phyloP scores from a whole-genome alignment of 306 rosid species.

The Cercis canadensis region DNA sequence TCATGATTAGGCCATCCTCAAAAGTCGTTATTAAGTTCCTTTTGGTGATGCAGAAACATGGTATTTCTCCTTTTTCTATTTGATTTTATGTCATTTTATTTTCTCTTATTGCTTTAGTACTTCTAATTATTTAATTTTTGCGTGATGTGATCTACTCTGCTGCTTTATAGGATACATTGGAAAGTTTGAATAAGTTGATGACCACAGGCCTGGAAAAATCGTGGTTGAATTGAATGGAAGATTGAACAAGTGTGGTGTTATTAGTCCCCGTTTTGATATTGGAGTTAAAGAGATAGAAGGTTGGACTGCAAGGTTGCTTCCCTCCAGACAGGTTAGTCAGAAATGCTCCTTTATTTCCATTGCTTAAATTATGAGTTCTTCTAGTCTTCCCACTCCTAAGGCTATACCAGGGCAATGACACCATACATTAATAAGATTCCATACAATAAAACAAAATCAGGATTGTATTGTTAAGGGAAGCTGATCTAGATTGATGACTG shows the following conservation, averaged over 20 bases:
- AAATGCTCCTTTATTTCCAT: neutral
- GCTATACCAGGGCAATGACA: neutral
- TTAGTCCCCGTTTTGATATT: conserved; percentile 59
- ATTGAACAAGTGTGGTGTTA: conserved; percentile 56
- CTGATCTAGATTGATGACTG: too few relatives aligned
- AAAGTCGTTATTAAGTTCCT: conserved; percentile 56
- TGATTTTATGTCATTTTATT: too few relatives aligned
- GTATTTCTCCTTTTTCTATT: conserved; percentile 9
- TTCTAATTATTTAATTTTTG: too few relatives aligned
- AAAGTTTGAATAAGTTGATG: conserved; percentile 60
- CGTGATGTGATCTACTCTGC: conserved; percentile 5
- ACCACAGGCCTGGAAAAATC: conserved; percentile 56
- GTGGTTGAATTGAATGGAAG: conserved; percentile 62
- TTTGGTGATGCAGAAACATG: conserved; percentile 54
- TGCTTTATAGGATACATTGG: conserved; percentile 46
- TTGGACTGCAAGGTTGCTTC: conserved; percentile 62
- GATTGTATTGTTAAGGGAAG: too few relatives aligned
- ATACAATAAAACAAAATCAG: too few relatives aligned
- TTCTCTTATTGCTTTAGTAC: too few relatives aligned
- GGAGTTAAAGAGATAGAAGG: conserved; percentile 56
- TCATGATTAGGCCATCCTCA: conserved; percentile 58
- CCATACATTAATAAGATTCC: too few relatives aligned
- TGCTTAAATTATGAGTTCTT: neutral
- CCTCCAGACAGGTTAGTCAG: conserved; percentile 51
- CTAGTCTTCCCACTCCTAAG: neutral